A percentile compares a stretch with the other conserved stretches of the same genome.
Evolutionary conservation across 1,284 basidiomycete genomes (phyloP).

Genomic region (Phenoliferia sp.): DNA sequence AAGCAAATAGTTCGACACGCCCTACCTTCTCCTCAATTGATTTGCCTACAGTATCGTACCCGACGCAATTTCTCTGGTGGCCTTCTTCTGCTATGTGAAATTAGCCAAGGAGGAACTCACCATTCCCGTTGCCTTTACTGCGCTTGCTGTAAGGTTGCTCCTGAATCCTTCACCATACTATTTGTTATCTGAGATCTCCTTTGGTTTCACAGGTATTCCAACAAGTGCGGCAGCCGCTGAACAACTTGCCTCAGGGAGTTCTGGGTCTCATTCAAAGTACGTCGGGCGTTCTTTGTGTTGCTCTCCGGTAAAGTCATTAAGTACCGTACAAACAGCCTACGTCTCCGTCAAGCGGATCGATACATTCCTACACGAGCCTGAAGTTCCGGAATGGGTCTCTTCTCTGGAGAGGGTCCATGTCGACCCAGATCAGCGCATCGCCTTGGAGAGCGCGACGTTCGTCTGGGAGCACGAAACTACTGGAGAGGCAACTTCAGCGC

Average conservation of each 20-base stretch:
- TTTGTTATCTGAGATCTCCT: too few relatives aligned
- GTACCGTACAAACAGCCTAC: background rate
- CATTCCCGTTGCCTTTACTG: conserved; percentile 18
- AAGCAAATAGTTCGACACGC: background rate
- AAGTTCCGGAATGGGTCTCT: background rate
- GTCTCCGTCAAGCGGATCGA: background rate
- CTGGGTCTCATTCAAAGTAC: background rate
- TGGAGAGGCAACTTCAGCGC: background rate
- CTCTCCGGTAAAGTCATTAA: background rate
- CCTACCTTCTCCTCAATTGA: background rate
- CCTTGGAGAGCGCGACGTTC: background rate
- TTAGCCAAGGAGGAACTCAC: conserved; percentile 14
- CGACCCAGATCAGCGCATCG: background rate
- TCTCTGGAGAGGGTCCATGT: background rate
- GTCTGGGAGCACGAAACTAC: conserved; percentile 1
- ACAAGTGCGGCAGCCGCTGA: background rate
- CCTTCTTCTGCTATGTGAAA: conserved; percentile 15
- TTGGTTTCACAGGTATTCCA: too few relatives aligned
- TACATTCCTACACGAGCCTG: background rate
- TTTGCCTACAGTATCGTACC: background rate
- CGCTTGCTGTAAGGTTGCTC: conserved; percentile 9
- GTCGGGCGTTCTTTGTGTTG: background rate
- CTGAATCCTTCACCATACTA: too few relatives aligned
- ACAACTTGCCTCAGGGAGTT: background rate
- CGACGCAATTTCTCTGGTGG: background rate